Base-by-base conservation (phyloP, 306 rosid genomes). In the Pterocarpus santalinus region DNA sequence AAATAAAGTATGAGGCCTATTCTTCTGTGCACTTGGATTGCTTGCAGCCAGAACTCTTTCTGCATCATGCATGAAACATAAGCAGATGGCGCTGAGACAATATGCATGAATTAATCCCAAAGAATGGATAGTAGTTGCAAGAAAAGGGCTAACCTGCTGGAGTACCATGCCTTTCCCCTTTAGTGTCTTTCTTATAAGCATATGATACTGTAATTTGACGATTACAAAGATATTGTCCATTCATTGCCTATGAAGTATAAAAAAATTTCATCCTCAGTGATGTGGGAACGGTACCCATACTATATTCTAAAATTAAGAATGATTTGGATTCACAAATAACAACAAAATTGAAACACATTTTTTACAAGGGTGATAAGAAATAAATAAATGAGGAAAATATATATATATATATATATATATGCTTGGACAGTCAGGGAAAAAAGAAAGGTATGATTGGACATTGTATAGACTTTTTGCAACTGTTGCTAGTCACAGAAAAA, bases 31-130 rank as follows among this genome's bases (percentile, higher is more conserved):
- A 64, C 17, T 58, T 43, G 97, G 99, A 81, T 95, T 95, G 85
- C 99, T 95, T 46, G 98, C 94, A 79, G 98, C 99, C 94, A 95
- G 84, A 82, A 93, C 98, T 92, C 98, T 93, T 84, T 95, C 99
- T 95, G 88, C 86, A 86, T 43, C 56, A 79, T 4, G 46, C 3
- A 64, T 65, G 67, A 22, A 12, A 78, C n/a, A 58, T 76, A 57
- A 84, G 69, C 43, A 78, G 13, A 72, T n/a, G 60, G 7, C 63
- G 75, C 38, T 15, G 47, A n/a, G 51, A 46, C 66, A 49, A 47
- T 33, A 32, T 1, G 65, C 76, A 47, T 41, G 8, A 77, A 56
- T 14, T 35, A 75, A 63, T 69, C 56, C 36, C 44, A 4, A 64
- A 39, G 9, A 17, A 38, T 47, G 73, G 5, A 41, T 49, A 30